Evolutionary conservation across 345 rosid genomes (phyloP).

Genomic region (Garcia nutans): DNA sequence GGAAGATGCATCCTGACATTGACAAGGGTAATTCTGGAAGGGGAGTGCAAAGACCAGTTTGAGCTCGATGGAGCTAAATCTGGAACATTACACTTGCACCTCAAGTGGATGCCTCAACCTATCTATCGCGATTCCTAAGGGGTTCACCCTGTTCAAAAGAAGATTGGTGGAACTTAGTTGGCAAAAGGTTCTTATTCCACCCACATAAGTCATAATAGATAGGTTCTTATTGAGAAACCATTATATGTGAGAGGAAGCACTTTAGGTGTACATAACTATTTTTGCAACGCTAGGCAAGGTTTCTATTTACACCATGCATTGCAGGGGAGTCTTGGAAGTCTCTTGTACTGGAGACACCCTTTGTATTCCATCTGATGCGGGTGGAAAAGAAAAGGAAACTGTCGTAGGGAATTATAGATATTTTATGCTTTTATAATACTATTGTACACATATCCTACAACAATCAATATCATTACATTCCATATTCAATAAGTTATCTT

Average conservation of each 20-base stretch:
- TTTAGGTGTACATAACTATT: constrained; percentile 25
- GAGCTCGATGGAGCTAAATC: constrained; percentile 67
- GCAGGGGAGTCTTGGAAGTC: background rate
- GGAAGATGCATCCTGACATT: constrained; percentile 96
- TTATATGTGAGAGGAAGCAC: background rate
- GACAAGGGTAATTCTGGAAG: constrained; percentile 89
- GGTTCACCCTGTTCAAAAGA: background rate
- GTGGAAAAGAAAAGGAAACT: constrained; percentile 1
- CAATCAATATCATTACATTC: background rate
- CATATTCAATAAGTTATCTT: background rate
- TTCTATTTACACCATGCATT: too few relatives aligned
- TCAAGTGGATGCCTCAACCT: constrained; percentile 91
- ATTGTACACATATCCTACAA: background rate
- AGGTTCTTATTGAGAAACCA: background rate
- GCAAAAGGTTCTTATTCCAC: background rate
- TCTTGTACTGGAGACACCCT: background rate
- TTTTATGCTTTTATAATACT: background rate
- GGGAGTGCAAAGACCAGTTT: constrained; percentile 68
- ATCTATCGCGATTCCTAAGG: constrained; percentile 70
- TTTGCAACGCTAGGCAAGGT: background rate
- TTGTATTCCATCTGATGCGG: background rate
- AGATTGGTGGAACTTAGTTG: background rate
- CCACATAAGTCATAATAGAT: background rate
- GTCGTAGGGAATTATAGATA: background rate
- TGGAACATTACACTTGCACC: constrained; percentile 60